Percentiles rank a stretch among this genome's conserved stretches.
These are phyloP conservation scores for Cucurbitaria berberidis DNA, from an alignment of 2,329 filamentous ascomycete species.

Conservation along the genomic window DNA sequence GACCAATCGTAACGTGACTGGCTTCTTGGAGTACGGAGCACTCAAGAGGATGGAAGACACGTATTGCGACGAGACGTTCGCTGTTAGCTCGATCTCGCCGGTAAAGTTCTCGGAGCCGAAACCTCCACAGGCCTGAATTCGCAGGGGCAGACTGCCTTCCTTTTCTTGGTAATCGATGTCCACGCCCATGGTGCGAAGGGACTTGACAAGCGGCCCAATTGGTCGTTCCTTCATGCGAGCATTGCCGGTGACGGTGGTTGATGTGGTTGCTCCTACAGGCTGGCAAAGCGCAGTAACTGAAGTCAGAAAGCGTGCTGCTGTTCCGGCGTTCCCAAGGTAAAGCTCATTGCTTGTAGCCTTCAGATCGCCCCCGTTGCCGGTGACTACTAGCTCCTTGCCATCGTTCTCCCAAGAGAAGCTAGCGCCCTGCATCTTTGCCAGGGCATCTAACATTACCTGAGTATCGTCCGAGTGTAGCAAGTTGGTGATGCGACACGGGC, in stretches of 20 bases:
- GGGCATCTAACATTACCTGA: conserved; percentile 95
- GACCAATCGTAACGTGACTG: conserved; percentile 86
- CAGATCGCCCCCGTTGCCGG: conserved; percentile 87
- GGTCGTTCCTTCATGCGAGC: conserved; percentile 94
- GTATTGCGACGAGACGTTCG: conserved; percentile 98
- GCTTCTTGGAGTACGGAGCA: conserved; percentile 92
- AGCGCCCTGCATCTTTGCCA: conserved; percentile 81
- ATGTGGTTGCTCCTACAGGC: conserved; percentile 64
- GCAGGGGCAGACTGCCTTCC: conserved; percentile 81
- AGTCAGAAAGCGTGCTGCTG: conserved; percentile 92
- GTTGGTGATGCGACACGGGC: conserved; percentile 87
- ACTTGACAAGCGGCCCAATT: conserved; percentile 91
- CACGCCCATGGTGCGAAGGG: conserved; percentile 85
- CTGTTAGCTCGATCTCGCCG: conserved; percentile 87
- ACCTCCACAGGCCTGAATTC: conserved; percentile 68
- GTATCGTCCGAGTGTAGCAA: conserved; percentile 96
- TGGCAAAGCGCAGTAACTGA: conserved; percentile 86
- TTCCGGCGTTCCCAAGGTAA: conserved; percentile 96
- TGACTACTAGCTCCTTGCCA: conserved; percentile 87
- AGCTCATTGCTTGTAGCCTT: conserved; percentile 76
- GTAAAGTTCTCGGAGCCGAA: conserved; percentile 70
- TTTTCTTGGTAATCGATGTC: conserved; percentile 83
- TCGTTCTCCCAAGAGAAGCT: conserved; percentile 93
- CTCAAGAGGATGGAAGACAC: conserved; percentile 97
- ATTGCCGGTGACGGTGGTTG: conserved; percentile 89